These are phyloP conservation scores for Curvularia sp. DNA, from an alignment of 2,329 filamentous ascomycete genomes.

Conservation along the genomic window DNA sequence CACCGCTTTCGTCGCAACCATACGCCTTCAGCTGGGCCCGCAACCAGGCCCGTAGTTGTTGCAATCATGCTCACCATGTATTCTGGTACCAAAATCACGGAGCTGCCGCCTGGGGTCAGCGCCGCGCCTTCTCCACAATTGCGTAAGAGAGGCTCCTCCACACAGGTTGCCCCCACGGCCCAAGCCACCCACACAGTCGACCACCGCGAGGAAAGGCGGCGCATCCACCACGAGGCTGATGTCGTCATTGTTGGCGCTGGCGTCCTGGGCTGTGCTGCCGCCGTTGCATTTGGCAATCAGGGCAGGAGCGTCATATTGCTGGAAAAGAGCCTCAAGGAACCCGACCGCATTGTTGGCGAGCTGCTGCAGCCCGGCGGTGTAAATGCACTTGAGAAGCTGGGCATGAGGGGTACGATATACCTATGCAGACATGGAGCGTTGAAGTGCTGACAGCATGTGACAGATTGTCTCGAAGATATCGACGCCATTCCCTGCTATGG, in stretches of 20 bases:
- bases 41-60: conserved; percentile 21
- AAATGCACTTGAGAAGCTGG: conserved; percentile 78
- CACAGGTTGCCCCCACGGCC: conserved; percentile 18
- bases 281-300: conserved; percentile 84
- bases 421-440: neutral
- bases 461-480: conserved; percentile 83
- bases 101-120: conserved; percentile 32
- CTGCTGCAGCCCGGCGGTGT: conserved; percentile 92
- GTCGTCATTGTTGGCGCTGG: conserved; percentile 93
- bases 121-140: conserved; percentile 20
- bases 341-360: conserved; percentile 95
- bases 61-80: conserved; percentile 37
- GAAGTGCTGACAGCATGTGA: conserved; percentile 14
- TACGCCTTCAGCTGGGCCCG: conserved; percentile 14
- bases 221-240: conserved; percentile 70
- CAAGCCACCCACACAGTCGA: conserved; percentile 28
- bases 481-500: conserved; percentile 83
- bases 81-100: conserved; percentile 33
- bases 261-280: conserved; percentile 85
- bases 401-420: conserved; percentile 60
- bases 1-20: neutral
- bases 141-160: conserved; percentile 25
- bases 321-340: conserved; percentile 88
- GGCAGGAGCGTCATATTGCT: conserved; percentile 89
- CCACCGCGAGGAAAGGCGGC: conserved; percentile 55